Evolutionary conservation across 805 yeast genomes (phyloP).

Genomic region (Schwanniomyces sp.): DNA sequence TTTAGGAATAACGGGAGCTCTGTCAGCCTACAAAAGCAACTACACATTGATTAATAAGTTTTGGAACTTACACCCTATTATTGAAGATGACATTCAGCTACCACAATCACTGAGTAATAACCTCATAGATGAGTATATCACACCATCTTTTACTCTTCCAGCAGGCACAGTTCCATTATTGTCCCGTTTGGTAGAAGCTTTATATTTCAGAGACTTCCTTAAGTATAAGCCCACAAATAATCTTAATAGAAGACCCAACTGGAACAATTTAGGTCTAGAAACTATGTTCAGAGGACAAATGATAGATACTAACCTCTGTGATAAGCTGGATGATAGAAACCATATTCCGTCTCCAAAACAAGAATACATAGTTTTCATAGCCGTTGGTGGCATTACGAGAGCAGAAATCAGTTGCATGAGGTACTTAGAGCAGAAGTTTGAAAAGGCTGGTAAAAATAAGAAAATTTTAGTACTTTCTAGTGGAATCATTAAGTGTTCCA

Average conservation of each 20-base stretch:
- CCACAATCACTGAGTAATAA: neutral
- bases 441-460: slow-evolving; percentile 23
- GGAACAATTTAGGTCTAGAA: slow-evolving; percentile 44
- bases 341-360: slow-evolving; percentile 2
- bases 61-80: slow-evolving; percentile 49
- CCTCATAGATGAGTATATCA: slow-evolving; percentile 37
- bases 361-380: slow-evolving; percentile 46
- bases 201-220: slow-evolving; percentile 58
- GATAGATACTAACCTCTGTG: slow-evolving; percentile 34
- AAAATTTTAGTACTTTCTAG: slow-evolving; percentile 44
- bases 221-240: slow-evolving; percentile 39
- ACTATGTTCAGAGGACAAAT: slow-evolving; percentile 43
- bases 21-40: slow-evolving; percentile 28
- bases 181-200: slow-evolving; percentile 65
- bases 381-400: slow-evolving; percentile 84
- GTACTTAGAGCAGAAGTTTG: slow-evolving; percentile 50
- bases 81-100: slow-evolving; percentile 14
- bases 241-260: slow-evolving; percentile 36
- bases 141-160: slow-evolving; percentile 67
- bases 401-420: slow-evolving; percentile 78
- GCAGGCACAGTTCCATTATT: slow-evolving; percentile 76
- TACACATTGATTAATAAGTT: slow-evolving; percentile 40
- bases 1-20: slow-evolving; percentile 35
- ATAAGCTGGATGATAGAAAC: slow-evolving; percentile 16
- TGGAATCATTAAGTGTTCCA: slow-evolving; percentile 40